These are phyloP conservation scores for Hyphopichia buzzinii DNA, from an alignment of 1,139 yeast genomes.

Conservation along the genomic window DNA sequence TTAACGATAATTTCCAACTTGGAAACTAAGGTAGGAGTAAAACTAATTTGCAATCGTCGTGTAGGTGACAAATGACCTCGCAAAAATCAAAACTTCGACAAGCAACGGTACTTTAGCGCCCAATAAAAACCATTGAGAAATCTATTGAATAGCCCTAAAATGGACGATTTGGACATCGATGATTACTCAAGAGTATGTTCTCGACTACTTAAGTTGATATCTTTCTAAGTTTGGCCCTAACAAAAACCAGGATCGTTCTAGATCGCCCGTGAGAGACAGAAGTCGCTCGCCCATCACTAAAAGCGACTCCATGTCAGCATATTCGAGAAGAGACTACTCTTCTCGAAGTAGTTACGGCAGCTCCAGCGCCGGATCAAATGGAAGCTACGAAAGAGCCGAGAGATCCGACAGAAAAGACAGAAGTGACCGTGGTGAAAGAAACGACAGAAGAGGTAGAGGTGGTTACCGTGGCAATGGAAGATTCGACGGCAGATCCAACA, in stretches of 20 bases:
- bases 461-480: slow-evolving; percentile 16
- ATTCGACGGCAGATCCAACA: slow-evolving; percentile 16
- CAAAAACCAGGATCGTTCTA: slow-evolving; percentile 47
- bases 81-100: no score
- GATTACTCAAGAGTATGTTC: slow-evolving; percentile 54
- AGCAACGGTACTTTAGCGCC: no score
- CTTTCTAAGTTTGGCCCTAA: no score
- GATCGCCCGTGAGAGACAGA: slow-evolving; percentile 46
- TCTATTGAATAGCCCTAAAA: slow-evolving; percentile 15
- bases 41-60: no score
- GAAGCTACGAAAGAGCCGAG: no score
- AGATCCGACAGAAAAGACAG: neutral
- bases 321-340: slow-evolving; percentile 13
- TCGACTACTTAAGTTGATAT: no score
- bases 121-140: no score
- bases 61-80: no score
- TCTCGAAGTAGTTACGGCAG: slow-evolving; percentile 19
- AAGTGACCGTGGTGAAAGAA: slow-evolving; percentile 18
- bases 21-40: no score
- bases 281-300: slow-evolving; percentile 29
- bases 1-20: no score
- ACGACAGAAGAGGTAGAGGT: slow-evolving; percentile 16
- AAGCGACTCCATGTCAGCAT: slow-evolving; percentile 11
- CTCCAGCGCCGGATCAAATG: slow-evolving; percentile 16
- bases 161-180: slow-evolving; percentile 57